Percentiles rank a stretch among this genome's conserved stretches.
phyloP scores from a whole-genome alignment of 164 flowering plant genomes.

The Saururus chinensis region DNA sequence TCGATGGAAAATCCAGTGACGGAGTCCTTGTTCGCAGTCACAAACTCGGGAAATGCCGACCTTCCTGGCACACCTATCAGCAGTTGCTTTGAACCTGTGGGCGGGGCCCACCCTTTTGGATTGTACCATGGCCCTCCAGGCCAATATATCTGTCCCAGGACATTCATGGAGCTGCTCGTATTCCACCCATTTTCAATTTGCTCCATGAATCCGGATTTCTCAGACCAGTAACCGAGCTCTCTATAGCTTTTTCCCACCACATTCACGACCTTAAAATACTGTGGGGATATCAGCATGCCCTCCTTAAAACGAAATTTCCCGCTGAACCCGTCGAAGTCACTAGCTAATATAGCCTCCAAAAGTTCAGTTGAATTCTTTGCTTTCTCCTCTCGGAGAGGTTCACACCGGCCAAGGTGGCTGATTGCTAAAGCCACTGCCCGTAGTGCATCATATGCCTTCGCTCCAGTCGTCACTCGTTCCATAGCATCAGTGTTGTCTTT shows the following conservation, averaged over 20 bases:
- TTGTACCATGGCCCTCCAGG: slow-evolving; percentile 8
- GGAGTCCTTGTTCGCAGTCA: slow-evolving; percentile 8
- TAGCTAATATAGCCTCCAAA: slow-evolving; percentile 2
- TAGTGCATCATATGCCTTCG: no score
- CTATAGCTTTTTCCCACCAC: slow-evolving; percentile 16
- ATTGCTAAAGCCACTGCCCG: no score
- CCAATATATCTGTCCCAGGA: slow-evolving; percentile 17
- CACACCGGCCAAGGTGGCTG: no score
- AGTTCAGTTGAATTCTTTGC: no score
- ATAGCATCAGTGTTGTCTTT: no score
- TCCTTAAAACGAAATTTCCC: slow-evolving; percentile 14
- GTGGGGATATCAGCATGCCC: slow-evolving; percentile 1
- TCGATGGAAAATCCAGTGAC: slow-evolving; percentile 42
- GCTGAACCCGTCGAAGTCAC: slow-evolving; percentile 16
- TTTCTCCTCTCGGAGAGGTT: no score
- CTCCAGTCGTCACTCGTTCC: no score
- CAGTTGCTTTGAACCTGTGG: slow-evolving; percentile 20
- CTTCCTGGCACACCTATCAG: slow-evolving; percentile 39
- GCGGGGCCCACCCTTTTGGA: slow-evolving; percentile 52
- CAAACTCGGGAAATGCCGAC: slow-evolving; percentile 30
- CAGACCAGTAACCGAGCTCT: slow-evolving; percentile 16
- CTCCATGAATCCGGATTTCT: slow-evolving; percentile 8
- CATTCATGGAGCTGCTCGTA: not conserved
- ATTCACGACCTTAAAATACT: slow-evolving; percentile 10
- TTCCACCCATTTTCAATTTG: not conserved